Evolutionary conservation across 148 eudicot genomes (phyloP), one percentile per base, ranked within the genome.

Genomic region (Camellia japonica): DNA sequence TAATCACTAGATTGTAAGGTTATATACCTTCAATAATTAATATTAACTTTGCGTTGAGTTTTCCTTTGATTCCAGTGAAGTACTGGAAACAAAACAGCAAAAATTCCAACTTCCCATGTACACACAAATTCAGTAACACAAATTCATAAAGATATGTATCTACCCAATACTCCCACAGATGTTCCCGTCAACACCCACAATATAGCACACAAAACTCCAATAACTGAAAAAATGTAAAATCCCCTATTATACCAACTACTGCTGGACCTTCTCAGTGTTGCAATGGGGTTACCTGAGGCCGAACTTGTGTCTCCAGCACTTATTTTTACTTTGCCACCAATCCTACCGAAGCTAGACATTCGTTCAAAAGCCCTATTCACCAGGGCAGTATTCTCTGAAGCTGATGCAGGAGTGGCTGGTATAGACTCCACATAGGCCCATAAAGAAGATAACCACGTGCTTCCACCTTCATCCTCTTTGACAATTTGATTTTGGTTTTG

Each of bases 361-460:
- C 94, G 87, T 75, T 89, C 88, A 55, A 93, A 92, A 13, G 97
- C 88, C 84, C 79, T 85, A 75, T 90, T 96, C 74, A 90, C 90
- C 86, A 93, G 78, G 65, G 85, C 91, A 70, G 86, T 90, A 79
- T 80, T 89, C 61, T 96, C 98, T 9, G 99, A 88, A 42, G 99
- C 98, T 46, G 95, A 92, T 77, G 99, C 99, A 66, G 98, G 99
- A 73, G 89, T 89, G 1, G 99, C 88, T 12, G 97, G 99, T 86
- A 96, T 94, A 5, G 94, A 87, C 59, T 96, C 99, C 74, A 96
- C 88, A 80, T 92, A 90, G 3, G 92, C 84, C 99, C 99, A 96
- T 41, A 94, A 65, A 54, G 92, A 76, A 62, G 97, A 83, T 69
- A 90, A 75, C 97, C 95, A 90, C 8, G 91, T 82, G 42, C 81